Evolutionary conservation across 2,329 filamentous ascomycete genomes (phyloP).

Genomic region (Beauveria sp.): DNA sequence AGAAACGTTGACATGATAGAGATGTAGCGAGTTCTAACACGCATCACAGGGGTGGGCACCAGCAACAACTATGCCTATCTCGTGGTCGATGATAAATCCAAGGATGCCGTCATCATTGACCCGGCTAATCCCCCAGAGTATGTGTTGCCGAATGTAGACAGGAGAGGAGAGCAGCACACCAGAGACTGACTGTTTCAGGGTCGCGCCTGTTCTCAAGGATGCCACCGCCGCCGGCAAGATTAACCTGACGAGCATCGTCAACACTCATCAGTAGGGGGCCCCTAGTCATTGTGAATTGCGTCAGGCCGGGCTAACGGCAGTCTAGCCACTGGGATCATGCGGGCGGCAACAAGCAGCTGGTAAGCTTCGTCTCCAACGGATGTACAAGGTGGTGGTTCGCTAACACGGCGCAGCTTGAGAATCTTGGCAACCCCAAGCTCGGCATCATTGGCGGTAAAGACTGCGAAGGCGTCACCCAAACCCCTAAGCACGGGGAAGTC

Average conservation of each 20-base stretch:
- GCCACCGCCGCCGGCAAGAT: slow-evolving; percentile 64
- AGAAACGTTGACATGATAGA: slow-evolving; percentile 5
- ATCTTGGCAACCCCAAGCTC: slow-evolving; percentile 51
- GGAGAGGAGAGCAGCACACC: neutral
- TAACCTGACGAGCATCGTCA: slow-evolving; percentile 83
- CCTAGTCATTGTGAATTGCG: slow-evolving; percentile 7
- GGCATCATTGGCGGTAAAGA: slow-evolving; percentile 83
- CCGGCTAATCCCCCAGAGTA: slow-evolving; percentile 77
- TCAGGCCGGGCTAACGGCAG: slow-evolving; percentile 4
- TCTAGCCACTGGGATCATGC: slow-evolving; percentile 86
- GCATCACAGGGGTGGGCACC: slow-evolving; percentile 58
- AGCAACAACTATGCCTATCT: slow-evolving; percentile 83
- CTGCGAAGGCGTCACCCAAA: slow-evolving; percentile 71
- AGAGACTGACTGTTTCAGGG: slow-evolving; percentile 30
- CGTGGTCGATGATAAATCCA: slow-evolving; percentile 68
- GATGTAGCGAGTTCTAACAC: neutral
- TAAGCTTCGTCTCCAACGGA: slow-evolving; percentile 26
- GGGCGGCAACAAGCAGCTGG: slow-evolving; percentile 80
- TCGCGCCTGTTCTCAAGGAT: slow-evolving; percentile 60
- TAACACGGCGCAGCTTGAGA: slow-evolving; percentile 23
- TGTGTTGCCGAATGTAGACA: slow-evolving; percentile 19
- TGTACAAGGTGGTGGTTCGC: neutral
- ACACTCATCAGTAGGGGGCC: slow-evolving; percentile 80
- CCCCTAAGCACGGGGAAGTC: slow-evolving; percentile 64
- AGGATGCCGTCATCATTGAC: slow-evolving; percentile 72